Conservation (phyloP, 345 rosid species). For the Linum tenue region DNA sequence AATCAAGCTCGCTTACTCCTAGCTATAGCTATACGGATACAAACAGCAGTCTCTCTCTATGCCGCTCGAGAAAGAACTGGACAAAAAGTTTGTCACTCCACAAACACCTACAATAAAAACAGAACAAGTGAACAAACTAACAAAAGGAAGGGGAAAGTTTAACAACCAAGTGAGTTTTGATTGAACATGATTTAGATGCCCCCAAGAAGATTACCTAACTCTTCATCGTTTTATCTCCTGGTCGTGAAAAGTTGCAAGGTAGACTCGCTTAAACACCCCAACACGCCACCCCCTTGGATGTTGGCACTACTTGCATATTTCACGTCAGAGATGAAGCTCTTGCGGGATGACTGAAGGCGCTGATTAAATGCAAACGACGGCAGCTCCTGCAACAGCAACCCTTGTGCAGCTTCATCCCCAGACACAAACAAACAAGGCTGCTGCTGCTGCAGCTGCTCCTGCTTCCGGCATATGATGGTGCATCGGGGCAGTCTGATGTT, state of each 20-base stretch:
- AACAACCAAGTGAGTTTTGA: background rate
- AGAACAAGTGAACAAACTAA: background rate
- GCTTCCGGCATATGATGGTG: constrained; percentile 38
- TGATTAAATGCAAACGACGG: constrained; percentile 41
- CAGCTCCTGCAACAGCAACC: constrained; percentile 55
- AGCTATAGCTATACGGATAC: too few relatives aligned
- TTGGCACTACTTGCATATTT: constrained; percentile 23
- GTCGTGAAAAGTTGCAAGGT: constrained; percentile 48
- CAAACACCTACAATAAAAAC: background rate
- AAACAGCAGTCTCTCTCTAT: too few relatives aligned
- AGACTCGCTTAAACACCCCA: constrained; percentile 56
- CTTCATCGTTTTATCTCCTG: background rate
- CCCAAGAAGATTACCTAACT: background rate
- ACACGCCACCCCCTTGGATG: constrained; percentile 26
- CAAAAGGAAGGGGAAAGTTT: background rate
- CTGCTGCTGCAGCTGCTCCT: constrained; percentile 25
- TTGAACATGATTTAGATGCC: background rate
- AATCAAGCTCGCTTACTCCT: too few relatives aligned
- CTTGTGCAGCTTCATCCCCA: constrained; percentile 51
- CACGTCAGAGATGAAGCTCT: constrained; percentile 53
- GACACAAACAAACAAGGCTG: constrained; percentile 37
- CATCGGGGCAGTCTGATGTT: constrained; percentile 61
- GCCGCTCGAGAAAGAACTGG: too few relatives aligned
- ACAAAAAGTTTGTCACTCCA: background rate
- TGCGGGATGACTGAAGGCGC: constrained; percentile 28